A percentile compares a stretch with the other conserved stretches of the same genome.
These are phyloP conservation scores for Colletotrichum camelliae DNA, from an alignment of 2,329 filamentous ascomycete genomes.

Conservation along the genomic window DNA sequence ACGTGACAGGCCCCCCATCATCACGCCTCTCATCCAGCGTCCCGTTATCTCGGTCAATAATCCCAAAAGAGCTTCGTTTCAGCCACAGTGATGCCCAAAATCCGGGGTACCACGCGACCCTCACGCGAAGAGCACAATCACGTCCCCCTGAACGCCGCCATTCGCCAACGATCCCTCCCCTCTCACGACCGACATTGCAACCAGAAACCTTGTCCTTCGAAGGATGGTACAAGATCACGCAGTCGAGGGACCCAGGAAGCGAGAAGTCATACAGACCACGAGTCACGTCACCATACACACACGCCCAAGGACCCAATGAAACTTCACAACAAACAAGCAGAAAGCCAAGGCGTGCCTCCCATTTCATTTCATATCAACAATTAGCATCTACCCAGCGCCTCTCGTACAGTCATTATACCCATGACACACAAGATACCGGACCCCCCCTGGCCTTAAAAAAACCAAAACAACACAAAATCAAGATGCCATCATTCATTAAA, in stretches of 20 bases:
- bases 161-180: neutral
- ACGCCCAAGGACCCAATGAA: neutral
- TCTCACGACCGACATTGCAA: neutral
- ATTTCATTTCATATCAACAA: neutral
- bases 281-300: neutral
- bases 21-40: neutral
- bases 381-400: slow-evolving; percentile 17
- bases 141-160: neutral
- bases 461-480: neutral
- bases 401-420: slow-evolving; percentile 24
- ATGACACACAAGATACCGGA: slow-evolving; percentile 10
- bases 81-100: neutral
- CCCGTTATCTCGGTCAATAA: neutral
- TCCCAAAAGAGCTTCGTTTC: neutral
- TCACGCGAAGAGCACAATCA: neutral
- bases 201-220: neutral
- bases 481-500: slow-evolving; percentile 20
- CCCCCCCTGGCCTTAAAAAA: neutral
- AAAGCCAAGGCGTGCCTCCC: neutral
- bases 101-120: neutral
- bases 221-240: neutral
- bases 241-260: neutral
- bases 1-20: neutral
- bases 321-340: neutral
- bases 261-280: neutral